Percentiles rank a stretch among this genome's conserved stretches.
phyloP scores from a whole-genome alignment of 148 eudicot species.

The Polygonum maritimum region DNA sequence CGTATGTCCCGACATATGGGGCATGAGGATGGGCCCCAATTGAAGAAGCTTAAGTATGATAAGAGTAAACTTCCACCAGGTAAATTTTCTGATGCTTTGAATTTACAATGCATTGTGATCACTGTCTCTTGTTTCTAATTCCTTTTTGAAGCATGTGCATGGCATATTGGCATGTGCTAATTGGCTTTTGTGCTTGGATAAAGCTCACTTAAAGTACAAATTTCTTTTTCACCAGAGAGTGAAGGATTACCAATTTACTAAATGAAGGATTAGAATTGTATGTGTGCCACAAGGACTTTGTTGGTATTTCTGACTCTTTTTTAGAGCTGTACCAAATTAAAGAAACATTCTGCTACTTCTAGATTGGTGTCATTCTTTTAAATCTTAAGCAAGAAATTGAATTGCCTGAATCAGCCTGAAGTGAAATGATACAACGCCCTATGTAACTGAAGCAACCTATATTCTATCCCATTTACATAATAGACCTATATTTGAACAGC shows the following conservation, averaged over 20 bases:
- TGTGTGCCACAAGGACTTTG: not conserved
- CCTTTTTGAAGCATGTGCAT: not conserved
- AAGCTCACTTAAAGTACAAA: not conserved
- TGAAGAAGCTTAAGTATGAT: slow-evolving; percentile 50
- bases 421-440: not conserved
- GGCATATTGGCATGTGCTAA: not conserved
- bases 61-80: slow-evolving; percentile 80
- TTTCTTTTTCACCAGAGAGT: not conserved
- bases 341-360: not conserved
- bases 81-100: slow-evolving; percentile 15
- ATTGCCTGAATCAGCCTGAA: not conserved
- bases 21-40: slow-evolving; percentile 39
- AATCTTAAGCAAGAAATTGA: not conserved
- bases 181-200: not conserved
- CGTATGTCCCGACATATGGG: slow-evolving; percentile 34
- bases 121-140: not conserved
- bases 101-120: not conserved
- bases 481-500: not conserved
- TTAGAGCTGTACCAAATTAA: not conserved
- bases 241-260: not conserved
- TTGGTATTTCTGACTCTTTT: not conserved
- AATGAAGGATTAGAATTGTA: not conserved
- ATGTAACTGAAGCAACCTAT: not conserved
- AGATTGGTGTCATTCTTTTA: not conserved
- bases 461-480: not conserved